These are phyloP conservation scores for Suillus occidentalis DNA, from an alignment of 768 basidiomycete genomes.

Conservation along the genomic window DNA sequence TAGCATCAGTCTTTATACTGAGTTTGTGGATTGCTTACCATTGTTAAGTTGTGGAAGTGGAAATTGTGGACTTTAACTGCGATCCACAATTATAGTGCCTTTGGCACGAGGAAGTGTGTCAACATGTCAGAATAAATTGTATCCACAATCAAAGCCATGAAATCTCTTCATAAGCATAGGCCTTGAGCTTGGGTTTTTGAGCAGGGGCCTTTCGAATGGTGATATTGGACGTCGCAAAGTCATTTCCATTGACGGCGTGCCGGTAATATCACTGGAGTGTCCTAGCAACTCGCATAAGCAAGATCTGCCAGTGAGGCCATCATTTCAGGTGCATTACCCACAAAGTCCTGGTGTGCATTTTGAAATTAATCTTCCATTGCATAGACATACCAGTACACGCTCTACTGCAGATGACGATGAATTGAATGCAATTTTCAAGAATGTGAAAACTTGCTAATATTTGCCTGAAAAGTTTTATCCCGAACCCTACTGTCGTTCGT, in stretches of 20 bases:
- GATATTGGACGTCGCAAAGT: background rate
- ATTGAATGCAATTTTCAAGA: no score
- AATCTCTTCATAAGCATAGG: background rate
- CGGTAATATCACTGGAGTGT: background rate
- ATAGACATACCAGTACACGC: background rate
- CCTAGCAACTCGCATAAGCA: background rate
- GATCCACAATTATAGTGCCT: background rate
- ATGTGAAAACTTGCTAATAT: no score
- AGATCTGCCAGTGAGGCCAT: background rate
- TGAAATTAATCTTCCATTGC: background rate
- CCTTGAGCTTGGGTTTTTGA: background rate
- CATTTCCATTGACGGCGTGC: background rate
- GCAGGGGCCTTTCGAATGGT: background rate
- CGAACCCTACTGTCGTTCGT: no score
- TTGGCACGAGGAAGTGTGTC: background rate
- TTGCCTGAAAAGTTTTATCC: no score
- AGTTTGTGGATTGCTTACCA: background rate
- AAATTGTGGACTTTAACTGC: background rate
- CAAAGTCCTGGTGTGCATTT: background rate
- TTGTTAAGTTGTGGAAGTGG: background rate
- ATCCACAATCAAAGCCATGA: background rate
- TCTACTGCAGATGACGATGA: background rate
- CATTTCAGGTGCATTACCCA: background rate
- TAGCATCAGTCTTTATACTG: background rate
- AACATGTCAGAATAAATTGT: background rate